Evolutionary conservation across 371 early-diverging fungal species (phyloP).

Genomic region (Rhizomucor miehei): DNA sequence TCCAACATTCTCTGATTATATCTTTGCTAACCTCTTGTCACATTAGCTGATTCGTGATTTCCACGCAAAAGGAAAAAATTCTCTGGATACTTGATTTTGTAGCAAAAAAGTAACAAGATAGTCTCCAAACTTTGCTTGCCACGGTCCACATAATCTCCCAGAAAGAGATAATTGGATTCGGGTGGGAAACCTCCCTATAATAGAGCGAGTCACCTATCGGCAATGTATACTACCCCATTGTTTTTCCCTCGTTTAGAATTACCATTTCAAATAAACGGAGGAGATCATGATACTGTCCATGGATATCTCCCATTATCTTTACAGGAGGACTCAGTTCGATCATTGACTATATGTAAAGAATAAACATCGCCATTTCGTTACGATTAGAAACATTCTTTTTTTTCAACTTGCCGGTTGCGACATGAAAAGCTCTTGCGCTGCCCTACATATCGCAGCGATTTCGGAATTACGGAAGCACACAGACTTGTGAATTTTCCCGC

Average conservation of each 20-base stretch:
- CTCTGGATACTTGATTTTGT: slow-evolving; percentile 95
- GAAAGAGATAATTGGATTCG: slow-evolving; percentile 84
- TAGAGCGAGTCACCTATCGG: too few species aligned
- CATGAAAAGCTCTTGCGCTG: slow-evolving; percentile 88
- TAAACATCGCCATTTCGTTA: slow-evolving; percentile 1
- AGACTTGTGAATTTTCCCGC: slow-evolving; percentile 67
- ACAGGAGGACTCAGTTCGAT: slow-evolving; percentile 95
- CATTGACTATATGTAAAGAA: slow-evolving; percentile 49
- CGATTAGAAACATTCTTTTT: not conserved
- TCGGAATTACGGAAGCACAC: slow-evolving; percentile 83
- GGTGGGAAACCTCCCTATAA: slow-evolving; percentile 80
- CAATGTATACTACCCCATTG: too few species aligned
- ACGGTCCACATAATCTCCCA: slow-evolving; percentile 98
- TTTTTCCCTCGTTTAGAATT: not conserved
- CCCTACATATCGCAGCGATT: slow-evolving; percentile 87
- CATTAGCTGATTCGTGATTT: slow-evolving; percentile 97
- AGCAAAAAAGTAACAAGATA: slow-evolving; percentile 88
- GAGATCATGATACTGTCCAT: slow-evolving; percentile 95
- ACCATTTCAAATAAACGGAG: slow-evolving; percentile 85
- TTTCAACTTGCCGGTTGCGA: slow-evolving; percentile 70
- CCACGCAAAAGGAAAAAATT: slow-evolving; percentile 95
- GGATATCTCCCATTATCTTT: slow-evolving; percentile 94
- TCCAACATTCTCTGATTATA: not conserved
- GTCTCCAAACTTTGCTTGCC: slow-evolving; percentile 96
- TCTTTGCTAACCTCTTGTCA: slow-evolving; percentile 80